Conservation (phyloP, 2,329 filamentous ascomycete genomes). For the Hortaea werneckii region DNA sequence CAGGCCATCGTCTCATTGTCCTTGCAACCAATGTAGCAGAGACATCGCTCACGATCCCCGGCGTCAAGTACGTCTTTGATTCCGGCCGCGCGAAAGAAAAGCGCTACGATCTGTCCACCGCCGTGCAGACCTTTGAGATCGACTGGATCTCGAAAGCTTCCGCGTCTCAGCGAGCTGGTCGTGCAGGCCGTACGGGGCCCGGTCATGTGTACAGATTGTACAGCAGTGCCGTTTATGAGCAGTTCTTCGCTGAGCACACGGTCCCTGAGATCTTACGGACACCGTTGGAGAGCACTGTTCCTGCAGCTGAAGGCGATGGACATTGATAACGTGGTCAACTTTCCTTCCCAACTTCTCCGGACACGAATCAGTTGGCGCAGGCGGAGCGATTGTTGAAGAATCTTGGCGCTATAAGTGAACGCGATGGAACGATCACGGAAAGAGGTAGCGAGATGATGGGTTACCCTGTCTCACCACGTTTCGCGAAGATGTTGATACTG, state of each 20-base stretch:
- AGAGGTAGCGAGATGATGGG: slow-evolving; percentile 73
- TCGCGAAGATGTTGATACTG: slow-evolving; percentile 82
- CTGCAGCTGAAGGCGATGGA: slow-evolving; percentile 93
- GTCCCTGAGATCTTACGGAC: slow-evolving; percentile 83
- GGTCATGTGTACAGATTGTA: slow-evolving; percentile 94
- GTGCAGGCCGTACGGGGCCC: slow-evolving; percentile 88
- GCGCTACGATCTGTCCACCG: slow-evolving; percentile 74
- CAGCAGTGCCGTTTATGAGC: slow-evolving; percentile 86
- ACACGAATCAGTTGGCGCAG: slow-evolving; percentile 62
- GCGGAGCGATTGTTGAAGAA: slow-evolving; percentile 82
- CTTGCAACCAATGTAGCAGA: slow-evolving; percentile 95
- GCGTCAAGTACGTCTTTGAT: slow-evolving; percentile 91
- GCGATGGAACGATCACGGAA: slow-evolving; percentile 61
- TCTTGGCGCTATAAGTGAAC: slow-evolving; percentile 60
- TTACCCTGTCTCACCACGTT: slow-evolving; percentile 84
- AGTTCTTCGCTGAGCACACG: slow-evolving; percentile 76
- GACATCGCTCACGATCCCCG: slow-evolving; percentile 92
- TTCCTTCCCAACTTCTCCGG: slow-evolving; percentile 93
- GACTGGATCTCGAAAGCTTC: slow-evolving; percentile 97
- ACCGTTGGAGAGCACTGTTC: slow-evolving; percentile 83
- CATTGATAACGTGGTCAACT: slow-evolving; percentile 79
- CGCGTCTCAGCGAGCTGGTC: slow-evolving; percentile 80
- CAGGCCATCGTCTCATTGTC: slow-evolving; percentile 74
- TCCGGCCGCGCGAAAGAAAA: slow-evolving; percentile 87
- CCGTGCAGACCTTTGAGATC: slow-evolving; percentile 90